Evolutionary conservation across 1,284 basidiomycete species (phyloP).

Genomic region (Nidula niveotomentosa): DNA sequence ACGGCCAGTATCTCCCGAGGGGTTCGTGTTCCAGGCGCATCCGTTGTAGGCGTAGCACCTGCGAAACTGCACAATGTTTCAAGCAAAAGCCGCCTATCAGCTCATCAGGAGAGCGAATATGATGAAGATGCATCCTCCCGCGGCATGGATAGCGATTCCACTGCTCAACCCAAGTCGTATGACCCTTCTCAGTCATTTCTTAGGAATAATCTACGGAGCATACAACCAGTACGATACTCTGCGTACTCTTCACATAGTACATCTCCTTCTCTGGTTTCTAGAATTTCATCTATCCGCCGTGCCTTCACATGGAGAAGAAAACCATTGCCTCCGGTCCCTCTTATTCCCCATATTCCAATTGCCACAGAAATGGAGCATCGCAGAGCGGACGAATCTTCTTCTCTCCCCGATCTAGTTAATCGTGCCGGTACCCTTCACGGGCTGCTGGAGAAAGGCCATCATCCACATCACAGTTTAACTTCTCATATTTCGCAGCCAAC

Average conservation of each 20-base stretch:
- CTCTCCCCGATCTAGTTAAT: constrained; percentile 49
- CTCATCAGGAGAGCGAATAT: not conserved
- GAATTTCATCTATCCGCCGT: constrained; percentile 38
- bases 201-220: not conserved
- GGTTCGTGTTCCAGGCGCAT: constrained; percentile 13
- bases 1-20: constrained; percentile 21
- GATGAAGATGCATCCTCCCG: not conserved
- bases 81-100: constrained; percentile 1
- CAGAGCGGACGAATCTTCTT: constrained; percentile 42
- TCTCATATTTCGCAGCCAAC: constrained; percentile 12
- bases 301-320: constrained; percentile 46
- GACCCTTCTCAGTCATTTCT: too few relatives aligned
- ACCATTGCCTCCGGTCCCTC: constrained; percentile 56
- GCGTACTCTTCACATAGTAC: constrained; percentile 45
- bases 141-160: constrained; percentile 13
- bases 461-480: constrained; percentile 43
- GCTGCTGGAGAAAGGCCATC: constrained; percentile 51
- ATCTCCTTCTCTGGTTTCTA: constrained; percentile 49
- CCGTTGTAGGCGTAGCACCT: constrained; percentile 28
- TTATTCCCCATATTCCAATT: constrained; percentile 41
- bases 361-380: constrained; percentile 37
- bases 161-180: constrained; percentile 9
- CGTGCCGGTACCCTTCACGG: constrained; percentile 47
- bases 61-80: constrained; percentile 21
- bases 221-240: constrained; percentile 28